phyloP scores from a whole-genome alignment of 768 basidiomycete species.

The Leccinum ochraceum region DNA sequence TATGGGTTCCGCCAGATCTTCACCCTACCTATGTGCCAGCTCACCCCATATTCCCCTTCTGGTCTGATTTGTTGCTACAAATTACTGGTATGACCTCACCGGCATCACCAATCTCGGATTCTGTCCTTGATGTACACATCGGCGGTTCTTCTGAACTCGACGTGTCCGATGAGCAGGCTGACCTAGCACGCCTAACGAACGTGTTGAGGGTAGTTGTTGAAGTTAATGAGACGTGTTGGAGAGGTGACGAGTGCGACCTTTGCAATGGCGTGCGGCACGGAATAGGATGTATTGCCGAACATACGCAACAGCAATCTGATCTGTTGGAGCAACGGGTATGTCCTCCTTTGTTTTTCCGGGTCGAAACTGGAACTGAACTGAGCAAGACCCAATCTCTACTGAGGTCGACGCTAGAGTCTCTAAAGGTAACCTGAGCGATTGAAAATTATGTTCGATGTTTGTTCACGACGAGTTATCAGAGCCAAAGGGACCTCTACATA shows the following conservation, averaged over 20 bases:
- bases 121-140: conserved; percentile 12
- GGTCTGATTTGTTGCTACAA: conserved; percentile 35
- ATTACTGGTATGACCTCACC: conserved; percentile 34
- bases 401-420: conserved; percentile 69
- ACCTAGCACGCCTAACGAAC: conserved; percentile 80
- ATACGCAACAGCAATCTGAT: conserved; percentile 73
- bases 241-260: conserved; percentile 79
- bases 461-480: conserved; percentile 38
- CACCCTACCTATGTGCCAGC: conserved; percentile 64
- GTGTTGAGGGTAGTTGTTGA: conserved; percentile 77
- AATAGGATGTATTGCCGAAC: conserved; percentile 62
- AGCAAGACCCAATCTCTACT: conserved; percentile 60
- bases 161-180: conserved; percentile 59
- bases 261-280: conserved; percentile 77
- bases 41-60: conserved; percentile 66
- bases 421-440: conserved; percentile 55
- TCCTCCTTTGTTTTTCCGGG: conserved; percentile 9
- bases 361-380: conserved; percentile 1
- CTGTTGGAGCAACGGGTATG: conserved; percentile 71
- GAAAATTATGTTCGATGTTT: conserved; percentile 7
- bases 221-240: conserved; percentile 80
- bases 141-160: conserved; percentile 24
- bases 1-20: conserved; percentile 66
- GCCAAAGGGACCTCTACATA: conserved; percentile 83
- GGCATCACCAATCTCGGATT: conserved; percentile 16